phyloP scores from a whole-genome alignment of 2,329 filamentous ascomycete genomes.

The Hymenoscyphus infarciens region DNA sequence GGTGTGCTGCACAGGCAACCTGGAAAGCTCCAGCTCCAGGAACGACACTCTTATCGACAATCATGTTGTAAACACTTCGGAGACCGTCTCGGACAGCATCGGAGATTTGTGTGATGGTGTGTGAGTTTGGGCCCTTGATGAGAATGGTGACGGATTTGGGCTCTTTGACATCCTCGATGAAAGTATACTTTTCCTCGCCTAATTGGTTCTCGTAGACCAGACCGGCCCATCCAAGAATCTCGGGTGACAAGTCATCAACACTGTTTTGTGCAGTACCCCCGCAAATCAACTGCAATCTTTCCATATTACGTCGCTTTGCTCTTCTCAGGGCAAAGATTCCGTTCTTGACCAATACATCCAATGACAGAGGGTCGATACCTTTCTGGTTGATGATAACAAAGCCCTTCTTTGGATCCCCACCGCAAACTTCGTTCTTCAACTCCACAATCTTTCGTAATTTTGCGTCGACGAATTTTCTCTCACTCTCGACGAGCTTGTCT shows the following conservation, averaged over 20 bases:
- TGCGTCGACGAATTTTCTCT: conserved; percentile 90
- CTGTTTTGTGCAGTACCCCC: conserved; percentile 92
- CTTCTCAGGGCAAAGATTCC: conserved; percentile 90
- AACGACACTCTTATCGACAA: conserved; percentile 94
- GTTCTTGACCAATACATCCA: conserved; percentile 97
- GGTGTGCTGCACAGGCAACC: conserved; percentile 82
- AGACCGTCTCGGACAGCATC: conserved; percentile 94
- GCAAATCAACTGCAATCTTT: conserved; percentile 90
- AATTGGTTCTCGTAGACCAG: conserved; percentile 96
- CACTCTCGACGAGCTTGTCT: conserved; percentile 96
- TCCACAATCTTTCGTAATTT: conserved; percentile 98
- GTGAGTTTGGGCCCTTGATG: conserved; percentile 96
- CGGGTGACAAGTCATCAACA: conserved; percentile 85
- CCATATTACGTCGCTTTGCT: conserved; percentile 98
- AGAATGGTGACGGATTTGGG: conserved; percentile 96
- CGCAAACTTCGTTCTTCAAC: conserved; percentile 96
- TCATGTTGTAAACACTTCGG: conserved; percentile 98
- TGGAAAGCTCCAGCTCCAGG: conserved; percentile 95
- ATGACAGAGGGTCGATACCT: conserved; percentile 92
- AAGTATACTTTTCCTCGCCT: conserved; percentile 98
- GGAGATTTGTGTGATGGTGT: conserved; percentile 95
- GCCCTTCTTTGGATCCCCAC: conserved; percentile 85
- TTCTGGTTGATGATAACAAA: conserved; percentile 99
- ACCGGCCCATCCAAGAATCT: conserved; percentile 91
- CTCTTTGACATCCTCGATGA: conserved; percentile 97